Base-by-base conservation (phyloP, 495 filamentous ascomycete genomes). In the Hypoxylon intermedium region DNA sequence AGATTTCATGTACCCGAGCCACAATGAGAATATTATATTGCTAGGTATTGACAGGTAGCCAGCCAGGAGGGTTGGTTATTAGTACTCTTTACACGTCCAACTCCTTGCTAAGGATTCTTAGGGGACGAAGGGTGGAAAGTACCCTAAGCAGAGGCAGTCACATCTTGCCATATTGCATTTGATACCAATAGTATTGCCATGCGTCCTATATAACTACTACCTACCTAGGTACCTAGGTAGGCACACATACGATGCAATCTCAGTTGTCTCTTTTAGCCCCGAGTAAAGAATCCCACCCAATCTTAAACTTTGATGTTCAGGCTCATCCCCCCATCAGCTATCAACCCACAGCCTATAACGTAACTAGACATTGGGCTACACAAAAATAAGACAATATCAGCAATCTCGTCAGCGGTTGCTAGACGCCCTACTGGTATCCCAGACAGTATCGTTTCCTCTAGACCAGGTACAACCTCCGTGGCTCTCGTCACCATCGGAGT, bases 21-120 rank as follows among this genome's bases (percentile, higher is more conserved):
- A 82, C 56, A 85, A 89, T 56, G 85, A 89, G 60, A 85, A 89
- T 72, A 61, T 70, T n/a, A n/a, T n/a, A n/a, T n/a, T n/a, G n/a
- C n/a, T n/a, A n/a, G n/a, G n/a, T n/a, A n/a, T n/a, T n/a, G n/a
- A 62, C 58, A 5, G 58, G 55, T 6, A 61, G 44, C 7, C 56
- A 52, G 23, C 19, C 18, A 36, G n/a, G n/a, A n/a, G n/a, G n/a
- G n/a, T n/a, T n/a, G n/a, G n/a, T n/a, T n/a, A n/a, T n/a, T n/a
- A n/a, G n/a, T n/a, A n/a, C n/a, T n/a, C n/a, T n/a, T n/a, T n/a
- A n/a, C n/a, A n/a, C n/a, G n/a, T n/a, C n/a, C n/a, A n/a, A n/a
- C n/a, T n/a, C n/a, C n/a, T n/a, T n/a, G n/a, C n/a, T n/a, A n/a
- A n/a, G n/a, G n/a, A n/a, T n/a, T n/a, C n/a, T n/a, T n/a, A n/a